phyloP scores from a whole-genome alignment of 495 filamentous ascomycete genomes.

The Thozetella sp. region DNA sequence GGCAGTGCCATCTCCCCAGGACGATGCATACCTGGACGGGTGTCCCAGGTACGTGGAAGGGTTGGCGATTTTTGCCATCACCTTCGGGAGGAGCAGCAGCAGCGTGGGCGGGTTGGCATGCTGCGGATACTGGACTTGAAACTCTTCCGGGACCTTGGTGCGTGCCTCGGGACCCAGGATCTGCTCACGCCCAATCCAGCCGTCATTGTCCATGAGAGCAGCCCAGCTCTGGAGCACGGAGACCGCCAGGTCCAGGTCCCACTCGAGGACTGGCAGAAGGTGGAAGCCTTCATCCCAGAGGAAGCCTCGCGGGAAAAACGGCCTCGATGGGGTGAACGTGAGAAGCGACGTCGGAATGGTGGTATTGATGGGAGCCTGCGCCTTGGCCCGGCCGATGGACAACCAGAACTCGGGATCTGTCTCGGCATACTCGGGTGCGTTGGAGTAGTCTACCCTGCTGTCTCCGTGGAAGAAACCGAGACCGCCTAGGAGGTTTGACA shows the following conservation, averaged over 20 bases:
- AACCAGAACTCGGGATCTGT: constrained; percentile 95
- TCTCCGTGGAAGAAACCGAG: constrained; percentile 92
- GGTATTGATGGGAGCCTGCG: constrained; percentile 57
- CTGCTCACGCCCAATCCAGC: constrained; percentile 94
- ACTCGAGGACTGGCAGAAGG: constrained; percentile 83
- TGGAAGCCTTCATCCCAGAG: constrained; percentile 98
- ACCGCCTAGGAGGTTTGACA: constrained; percentile 88
- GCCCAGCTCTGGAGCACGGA: constrained; percentile 93
- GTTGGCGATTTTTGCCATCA: constrained; percentile 67
- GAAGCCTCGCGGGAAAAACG: constrained; percentile 93
- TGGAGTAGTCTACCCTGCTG: constrained; percentile 80
- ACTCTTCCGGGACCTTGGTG: constrained; percentile 87
- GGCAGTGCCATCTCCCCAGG: constrained; percentile 20
- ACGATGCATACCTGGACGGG: constrained; percentile 8
- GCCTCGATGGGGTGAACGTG: constrained; percentile 84
- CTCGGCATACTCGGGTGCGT: constrained; percentile 85
- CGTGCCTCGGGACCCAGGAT: constrained; percentile 88
- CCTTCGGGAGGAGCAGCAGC: constrained; percentile 77
- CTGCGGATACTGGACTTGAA: constrained; percentile 92
- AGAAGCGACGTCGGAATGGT: constrained; percentile 85
- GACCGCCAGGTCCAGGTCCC: constrained; percentile 85
- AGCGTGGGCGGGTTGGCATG: constrained; percentile 96
- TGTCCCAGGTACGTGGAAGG: constrained; percentile 11
- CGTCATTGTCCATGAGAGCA: constrained; percentile 87
- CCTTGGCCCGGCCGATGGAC: constrained; percentile 70